Conservation (phyloP, 768 basidiomycete species). For the Lactarius pseudohatsudake region DNA sequence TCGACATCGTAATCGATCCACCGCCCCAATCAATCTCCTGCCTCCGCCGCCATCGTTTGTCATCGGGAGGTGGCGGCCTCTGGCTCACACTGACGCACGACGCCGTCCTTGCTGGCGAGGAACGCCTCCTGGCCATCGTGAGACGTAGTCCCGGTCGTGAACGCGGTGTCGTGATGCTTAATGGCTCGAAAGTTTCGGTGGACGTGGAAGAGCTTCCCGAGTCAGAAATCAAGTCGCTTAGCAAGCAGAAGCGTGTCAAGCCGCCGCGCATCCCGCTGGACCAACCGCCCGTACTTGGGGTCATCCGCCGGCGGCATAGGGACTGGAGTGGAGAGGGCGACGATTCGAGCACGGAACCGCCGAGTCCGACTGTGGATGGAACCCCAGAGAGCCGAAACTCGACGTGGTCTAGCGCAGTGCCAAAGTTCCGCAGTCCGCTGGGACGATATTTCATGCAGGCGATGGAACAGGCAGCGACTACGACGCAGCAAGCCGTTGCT, state of each 20-base stretch:
- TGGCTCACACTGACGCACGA: slow-evolving; percentile 95
- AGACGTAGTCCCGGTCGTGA: slow-evolving; percentile 67
- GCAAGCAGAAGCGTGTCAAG: slow-evolving; percentile 83
- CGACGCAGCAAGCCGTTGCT: slow-evolving; percentile 76
- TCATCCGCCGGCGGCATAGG: slow-evolving; percentile 63
- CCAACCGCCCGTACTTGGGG: slow-evolving; percentile 80
- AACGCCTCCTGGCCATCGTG: slow-evolving; percentile 72
- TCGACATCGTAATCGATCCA: slow-evolving; percentile 92
- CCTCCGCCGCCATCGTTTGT: slow-evolving; percentile 83
- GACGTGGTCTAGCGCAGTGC: slow-evolving; percentile 54
- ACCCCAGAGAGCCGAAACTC: slow-evolving; percentile 30
- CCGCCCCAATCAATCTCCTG: slow-evolving; percentile 82
- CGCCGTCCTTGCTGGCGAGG: slow-evolving; percentile 70
- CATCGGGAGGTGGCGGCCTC: slow-evolving; percentile 83
- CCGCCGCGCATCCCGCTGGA: slow-evolving; percentile 88
- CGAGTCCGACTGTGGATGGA: slow-evolving; percentile 17
- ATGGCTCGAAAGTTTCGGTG: slow-evolving; percentile 79
- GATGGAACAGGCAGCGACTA: slow-evolving; percentile 68
- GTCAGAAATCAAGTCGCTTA: slow-evolving; percentile 77
- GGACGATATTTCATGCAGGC: slow-evolving; percentile 71
- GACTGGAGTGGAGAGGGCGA: slow-evolving; percentile 66
- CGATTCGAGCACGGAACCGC: slow-evolving; percentile 25
- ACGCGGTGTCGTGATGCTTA: slow-evolving; percentile 83
- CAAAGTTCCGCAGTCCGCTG: slow-evolving; percentile 68
- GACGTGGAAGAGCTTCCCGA: slow-evolving; percentile 90